Conservation (phyloP, 306 rosid species). For the Abrus pulchellus region DNA sequence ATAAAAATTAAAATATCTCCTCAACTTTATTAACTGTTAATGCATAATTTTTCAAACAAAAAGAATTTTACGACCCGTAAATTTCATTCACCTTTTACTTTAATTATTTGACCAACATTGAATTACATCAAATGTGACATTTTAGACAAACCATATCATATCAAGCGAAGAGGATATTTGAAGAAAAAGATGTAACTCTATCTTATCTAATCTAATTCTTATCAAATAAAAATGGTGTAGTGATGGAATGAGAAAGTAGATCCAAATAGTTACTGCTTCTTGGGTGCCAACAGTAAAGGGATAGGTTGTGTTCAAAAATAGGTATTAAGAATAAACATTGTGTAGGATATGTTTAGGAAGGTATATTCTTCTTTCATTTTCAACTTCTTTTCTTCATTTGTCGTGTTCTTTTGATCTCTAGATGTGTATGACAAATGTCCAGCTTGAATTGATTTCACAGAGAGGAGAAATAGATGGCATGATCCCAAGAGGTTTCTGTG, state of each 20-base stretch:
- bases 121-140: slow-evolving; percentile 22
- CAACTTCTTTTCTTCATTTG: background rate
- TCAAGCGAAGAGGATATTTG: background rate
- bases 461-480: background rate
- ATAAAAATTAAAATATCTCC: slow-evolving; percentile 10
- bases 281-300: slow-evolving; percentile 7
- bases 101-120: slow-evolving; percentile 16
- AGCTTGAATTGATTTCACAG: slow-evolving; percentile 27
- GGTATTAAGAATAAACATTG: slow-evolving; percentile 20
- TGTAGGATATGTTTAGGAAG: background rate
- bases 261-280: slow-evolving; percentile 37
- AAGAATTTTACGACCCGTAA: background rate
- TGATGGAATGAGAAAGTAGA: slow-evolving; percentile 31
- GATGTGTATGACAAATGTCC: slow-evolving; percentile 31
- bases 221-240: background rate
- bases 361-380: slow-evolving; percentile 6
- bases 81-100: slow-evolving; percentile 8
- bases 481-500: slow-evolving; percentile 41
- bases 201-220: slow-evolving; percentile 39
- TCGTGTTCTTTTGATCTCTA: background rate
- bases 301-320: background rate
- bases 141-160: background rate
- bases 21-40: background rate
- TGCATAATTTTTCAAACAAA: background rate
- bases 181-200: slow-evolving; percentile 14